phyloP scores from a whole-genome alignment of 108 stramenopile species.

The Pseudonitzschia multiseries region DNA sequence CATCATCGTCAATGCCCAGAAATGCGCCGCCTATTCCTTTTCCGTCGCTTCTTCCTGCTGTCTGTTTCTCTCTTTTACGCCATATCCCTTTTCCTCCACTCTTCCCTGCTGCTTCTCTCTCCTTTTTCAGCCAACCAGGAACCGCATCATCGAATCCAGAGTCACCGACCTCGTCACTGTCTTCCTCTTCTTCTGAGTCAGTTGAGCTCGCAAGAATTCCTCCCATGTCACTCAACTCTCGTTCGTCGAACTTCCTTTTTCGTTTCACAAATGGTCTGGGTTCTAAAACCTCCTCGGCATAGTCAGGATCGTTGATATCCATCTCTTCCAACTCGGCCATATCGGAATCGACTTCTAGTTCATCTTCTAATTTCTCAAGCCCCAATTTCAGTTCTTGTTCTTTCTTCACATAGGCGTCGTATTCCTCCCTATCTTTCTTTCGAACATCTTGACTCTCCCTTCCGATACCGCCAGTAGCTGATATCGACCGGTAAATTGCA shows the following conservation, averaged over 20 bases:
- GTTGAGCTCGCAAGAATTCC: slow-evolving; percentile 14
- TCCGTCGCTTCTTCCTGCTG: slow-evolving; percentile 4
- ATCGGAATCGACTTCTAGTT: slow-evolving; percentile 3
- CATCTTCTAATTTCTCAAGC: slow-evolving; percentile 32
- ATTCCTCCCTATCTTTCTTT: slow-evolving; percentile 53
- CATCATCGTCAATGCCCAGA: slow-evolving; percentile 32
- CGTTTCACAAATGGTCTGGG: slow-evolving; percentile 33
- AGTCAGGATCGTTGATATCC: slow-evolving; percentile 47
- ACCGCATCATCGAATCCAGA: slow-evolving; percentile 26
- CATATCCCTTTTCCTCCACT: slow-evolving; percentile 19
- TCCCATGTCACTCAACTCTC: slow-evolving; percentile 36
- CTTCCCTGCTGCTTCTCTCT: slow-evolving; percentile 35
- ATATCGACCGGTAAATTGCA: slow-evolving; percentile 52
- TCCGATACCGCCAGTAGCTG: slow-evolving; percentile 53
- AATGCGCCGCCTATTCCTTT: slow-evolving; percentile 14
- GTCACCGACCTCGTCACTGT: slow-evolving; percentile 10
- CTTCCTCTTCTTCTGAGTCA: slow-evolving; percentile 19
- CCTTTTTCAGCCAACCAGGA: slow-evolving; percentile 59
- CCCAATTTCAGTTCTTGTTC: slow-evolving; percentile 55
- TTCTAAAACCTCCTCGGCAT: slow-evolving; percentile 46
- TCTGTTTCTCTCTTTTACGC: slow-evolving; percentile 48
- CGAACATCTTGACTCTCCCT: slow-evolving; percentile 46
- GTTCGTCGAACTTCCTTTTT: slow-evolving; percentile 30
- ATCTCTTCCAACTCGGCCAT: slow-evolving; percentile 14
- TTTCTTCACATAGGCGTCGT: slow-evolving; percentile 49